Evolutionary conservation across 2,329 filamentous ascomycete genomes (phyloP).

Genomic region (Colletotrichum sp.): DNA sequence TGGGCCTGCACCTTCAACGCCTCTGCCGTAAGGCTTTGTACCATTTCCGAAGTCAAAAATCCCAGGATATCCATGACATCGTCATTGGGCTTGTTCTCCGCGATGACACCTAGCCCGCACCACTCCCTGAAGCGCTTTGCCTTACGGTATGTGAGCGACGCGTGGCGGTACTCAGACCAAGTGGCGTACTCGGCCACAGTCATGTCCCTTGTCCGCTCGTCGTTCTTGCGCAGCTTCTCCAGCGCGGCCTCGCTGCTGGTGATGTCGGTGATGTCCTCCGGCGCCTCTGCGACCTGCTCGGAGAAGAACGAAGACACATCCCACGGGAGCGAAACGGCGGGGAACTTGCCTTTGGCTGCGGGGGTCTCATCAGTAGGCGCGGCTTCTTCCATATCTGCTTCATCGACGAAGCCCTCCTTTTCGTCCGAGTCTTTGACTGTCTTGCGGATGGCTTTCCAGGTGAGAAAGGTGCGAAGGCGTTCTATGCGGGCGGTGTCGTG

Average conservation of each 20-base stretch:
- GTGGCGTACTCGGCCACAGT: constrained; percentile 23
- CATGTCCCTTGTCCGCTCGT: constrained; percentile 24
- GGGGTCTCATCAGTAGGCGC: not conserved
- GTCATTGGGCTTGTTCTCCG: constrained; percentile 20
- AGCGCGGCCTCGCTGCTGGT: constrained; percentile 12
- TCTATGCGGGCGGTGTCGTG: constrained; percentile 25
- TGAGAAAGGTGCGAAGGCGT: constrained; percentile 25
- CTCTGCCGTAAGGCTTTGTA: constrained; percentile 15
- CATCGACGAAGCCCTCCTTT: constrained; percentile 14
- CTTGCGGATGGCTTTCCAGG: constrained; percentile 26
- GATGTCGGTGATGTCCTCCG: not conserved
- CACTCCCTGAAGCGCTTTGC: constrained; percentile 24
- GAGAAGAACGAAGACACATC: constrained; percentile 19
- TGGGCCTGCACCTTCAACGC: constrained; percentile 11
- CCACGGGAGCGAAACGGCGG: constrained; percentile 15
- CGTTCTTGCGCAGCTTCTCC: constrained; percentile 17
- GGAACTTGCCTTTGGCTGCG: not conserved
- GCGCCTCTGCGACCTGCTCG: not conserved
- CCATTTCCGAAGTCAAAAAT: constrained; percentile 25
- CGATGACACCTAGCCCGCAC: constrained; percentile 22
- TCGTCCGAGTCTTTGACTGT: constrained; percentile 23
- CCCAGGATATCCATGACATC: constrained; percentile 25
- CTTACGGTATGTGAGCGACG: constrained; percentile 26
- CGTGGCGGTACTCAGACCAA: constrained; percentile 26
- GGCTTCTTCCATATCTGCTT: not conserved